A percentile compares a stretch with the other conserved stretches of the same genome.
Conservation (phyloP, 2,329 filamentous ascomycete species). For the Colletotrichum brevisporum region DNA sequence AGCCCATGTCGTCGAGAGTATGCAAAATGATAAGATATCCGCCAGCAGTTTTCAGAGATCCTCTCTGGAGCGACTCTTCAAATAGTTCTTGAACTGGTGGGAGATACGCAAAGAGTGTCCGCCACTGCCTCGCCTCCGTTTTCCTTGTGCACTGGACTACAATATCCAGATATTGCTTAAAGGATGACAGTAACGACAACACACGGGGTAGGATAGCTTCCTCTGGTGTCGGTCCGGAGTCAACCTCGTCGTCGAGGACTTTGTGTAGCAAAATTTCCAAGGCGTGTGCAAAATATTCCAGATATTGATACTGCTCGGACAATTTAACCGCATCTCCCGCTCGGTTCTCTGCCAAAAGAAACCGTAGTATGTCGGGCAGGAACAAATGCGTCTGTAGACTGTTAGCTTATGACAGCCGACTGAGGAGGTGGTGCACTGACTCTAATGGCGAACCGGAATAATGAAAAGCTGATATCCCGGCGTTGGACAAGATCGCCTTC, state of each 20-base stretch:
- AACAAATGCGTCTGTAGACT: slow-evolving; percentile 85
- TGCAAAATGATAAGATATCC: slow-evolving; percentile 97
- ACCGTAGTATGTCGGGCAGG: slow-evolving; percentile 87
- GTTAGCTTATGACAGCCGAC: slow-evolving; percentile 78
- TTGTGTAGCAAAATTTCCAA: slow-evolving; percentile 93
- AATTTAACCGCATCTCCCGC: slow-evolving; percentile 85
- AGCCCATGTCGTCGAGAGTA: slow-evolving; percentile 79
- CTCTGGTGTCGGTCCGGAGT: slow-evolving; percentile 74
- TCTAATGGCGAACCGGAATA: slow-evolving; percentile 88
- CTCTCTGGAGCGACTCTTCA: slow-evolving; percentile 88
- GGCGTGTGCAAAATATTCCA: slow-evolving; percentile 94
- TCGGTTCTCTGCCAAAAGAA: slow-evolving; percentile 82
- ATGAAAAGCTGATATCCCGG: slow-evolving; percentile 90
- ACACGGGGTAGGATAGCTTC: slow-evolving; percentile 76
- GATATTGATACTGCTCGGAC: slow-evolving; percentile 85
- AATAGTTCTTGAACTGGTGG: slow-evolving; percentile 93
- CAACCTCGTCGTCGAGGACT: slow-evolving; percentile 94
- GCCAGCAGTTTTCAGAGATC: slow-evolving; percentile 92
- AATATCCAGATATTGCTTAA: slow-evolving; percentile 91
- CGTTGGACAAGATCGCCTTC: slow-evolving; percentile 95
- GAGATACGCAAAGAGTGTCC: slow-evolving; percentile 90
- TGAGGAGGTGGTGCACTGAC: slow-evolving; percentile 82
- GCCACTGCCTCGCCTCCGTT: slow-evolving; percentile 95
- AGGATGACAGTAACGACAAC: slow-evolving; percentile 76
- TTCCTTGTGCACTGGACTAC: slow-evolving; percentile 97